These are phyloP conservation scores for Phialophora chinensis DNA, from an alignment of 2,329 filamentous ascomycete species.

Conservation along the genomic window DNA sequence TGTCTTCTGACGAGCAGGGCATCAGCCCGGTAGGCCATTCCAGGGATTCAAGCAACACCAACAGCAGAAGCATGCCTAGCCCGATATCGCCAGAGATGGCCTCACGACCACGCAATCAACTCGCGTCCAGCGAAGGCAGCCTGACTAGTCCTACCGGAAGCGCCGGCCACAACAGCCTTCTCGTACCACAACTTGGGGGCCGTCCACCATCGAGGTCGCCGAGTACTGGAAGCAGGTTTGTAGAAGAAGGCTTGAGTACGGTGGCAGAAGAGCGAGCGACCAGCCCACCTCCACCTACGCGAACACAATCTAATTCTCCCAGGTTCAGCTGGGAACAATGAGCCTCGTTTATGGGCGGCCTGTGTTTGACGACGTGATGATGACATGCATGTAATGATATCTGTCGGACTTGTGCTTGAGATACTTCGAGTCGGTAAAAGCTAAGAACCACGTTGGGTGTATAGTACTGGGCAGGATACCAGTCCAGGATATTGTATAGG, in stretches of 20 bases:
- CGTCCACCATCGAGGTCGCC: constrained; percentile 34
- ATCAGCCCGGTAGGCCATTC: constrained; percentile 38
- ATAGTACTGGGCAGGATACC: constrained; percentile 17
- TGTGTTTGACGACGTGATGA: background rate
- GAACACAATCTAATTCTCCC: background rate
- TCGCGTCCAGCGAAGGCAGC: background rate
- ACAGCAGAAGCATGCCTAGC: constrained; percentile 24
- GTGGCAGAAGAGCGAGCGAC: constrained; percentile 28
- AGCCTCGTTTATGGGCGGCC: constrained; percentile 9
- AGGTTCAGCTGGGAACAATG: constrained; percentile 39
- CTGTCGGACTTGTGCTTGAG: background rate
- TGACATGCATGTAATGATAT: constrained; percentile 19
- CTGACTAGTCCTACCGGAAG: constrained; percentile 12
- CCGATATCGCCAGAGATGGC: constrained; percentile 31
- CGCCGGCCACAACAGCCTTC: constrained; percentile 19
- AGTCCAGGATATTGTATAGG: constrained; percentile 11
- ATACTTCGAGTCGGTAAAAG: background rate
- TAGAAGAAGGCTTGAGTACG: constrained; percentile 37
- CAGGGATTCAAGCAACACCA: constrained; percentile 26
- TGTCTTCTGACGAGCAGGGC: constrained; percentile 34
- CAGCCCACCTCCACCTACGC: constrained; percentile 11
- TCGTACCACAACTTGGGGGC: constrained; percentile 32
- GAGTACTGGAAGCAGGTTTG: constrained; percentile 37
- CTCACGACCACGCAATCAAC: constrained; percentile 18
- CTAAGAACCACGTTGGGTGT: background rate